Conservation (phyloP, 1,284 basidiomycete genomes). For the Pyrrhoderma lamaoense region DNA sequence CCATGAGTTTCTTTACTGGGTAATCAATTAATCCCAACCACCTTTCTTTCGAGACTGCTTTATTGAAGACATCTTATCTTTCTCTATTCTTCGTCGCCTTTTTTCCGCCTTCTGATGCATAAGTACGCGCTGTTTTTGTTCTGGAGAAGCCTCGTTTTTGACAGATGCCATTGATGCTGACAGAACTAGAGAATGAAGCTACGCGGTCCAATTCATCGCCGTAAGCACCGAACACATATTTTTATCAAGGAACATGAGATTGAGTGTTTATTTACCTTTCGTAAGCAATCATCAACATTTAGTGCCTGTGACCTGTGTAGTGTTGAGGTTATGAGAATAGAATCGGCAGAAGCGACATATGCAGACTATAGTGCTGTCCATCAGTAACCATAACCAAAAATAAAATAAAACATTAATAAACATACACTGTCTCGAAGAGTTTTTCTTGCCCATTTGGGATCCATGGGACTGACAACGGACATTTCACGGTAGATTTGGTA, state of each 20-base stretch:
- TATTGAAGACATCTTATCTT: conserved; percentile 41
- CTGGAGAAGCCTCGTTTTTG: conserved; percentile 46
- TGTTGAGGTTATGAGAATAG: conserved; percentile 60
- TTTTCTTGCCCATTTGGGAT: conserved; percentile 63
- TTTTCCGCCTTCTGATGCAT: conserved; percentile 38
- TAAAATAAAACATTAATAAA: conserved; percentile 4
- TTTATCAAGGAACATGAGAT: background rate
- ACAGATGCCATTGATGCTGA: conserved; percentile 40
- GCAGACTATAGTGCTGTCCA: conserved; percentile 38
- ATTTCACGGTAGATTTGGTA: conserved; percentile 63
- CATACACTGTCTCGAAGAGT: conserved; percentile 45
- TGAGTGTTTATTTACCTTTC: conserved; percentile 41
- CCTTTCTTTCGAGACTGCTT: conserved; percentile 33
- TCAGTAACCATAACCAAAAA: background rate
- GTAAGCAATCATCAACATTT: conserved; percentile 64
- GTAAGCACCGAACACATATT: background rate
- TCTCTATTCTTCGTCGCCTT: conserved; percentile 40
- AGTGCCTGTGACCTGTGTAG: conserved; percentile 65
- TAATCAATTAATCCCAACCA: conserved; percentile 25
- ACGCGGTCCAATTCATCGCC: background rate
- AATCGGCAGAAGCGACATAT: conserved; percentile 58
- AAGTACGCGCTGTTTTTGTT: conserved; percentile 50
- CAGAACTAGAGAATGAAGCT: conserved; percentile 53
- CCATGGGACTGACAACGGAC: conserved; percentile 49
- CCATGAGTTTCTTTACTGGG: too few relatives aligned